Conservation (phyloP, 495 filamentous ascomycete species). For the Aspergillus egyptiacus region DNA sequence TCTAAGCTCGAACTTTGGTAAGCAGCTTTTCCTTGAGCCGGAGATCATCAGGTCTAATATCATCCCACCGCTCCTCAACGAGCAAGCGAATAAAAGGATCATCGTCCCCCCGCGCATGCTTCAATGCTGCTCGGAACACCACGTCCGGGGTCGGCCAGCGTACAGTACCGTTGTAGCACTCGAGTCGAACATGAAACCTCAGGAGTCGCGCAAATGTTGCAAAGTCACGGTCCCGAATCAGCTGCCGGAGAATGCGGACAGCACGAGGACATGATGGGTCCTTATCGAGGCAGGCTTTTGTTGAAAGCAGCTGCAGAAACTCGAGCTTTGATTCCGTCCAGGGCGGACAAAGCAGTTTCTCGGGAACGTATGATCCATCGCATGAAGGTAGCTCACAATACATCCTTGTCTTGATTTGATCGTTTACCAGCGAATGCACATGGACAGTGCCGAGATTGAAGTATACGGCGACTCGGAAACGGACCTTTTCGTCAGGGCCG, state of each 20-base stretch:
- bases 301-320: constrained; percentile 34
- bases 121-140: constrained; percentile 26
- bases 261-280: constrained; percentile 19
- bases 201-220: constrained; percentile 31
- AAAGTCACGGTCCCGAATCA: constrained; percentile 33
- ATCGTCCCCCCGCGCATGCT: constrained; percentile 20
- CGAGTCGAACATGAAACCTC: constrained; percentile 23
- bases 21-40: constrained; percentile 22
- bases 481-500: constrained; percentile 4
- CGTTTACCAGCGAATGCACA: constrained; percentile 21
- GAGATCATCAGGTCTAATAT: constrained; percentile 23
- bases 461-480: constrained; percentile 30
- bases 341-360: constrained; percentile 38
- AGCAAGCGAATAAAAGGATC: constrained; percentile 35
- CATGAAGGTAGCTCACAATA: constrained; percentile 30
- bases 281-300: constrained; percentile 34
- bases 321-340: constrained; percentile 40
- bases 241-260: constrained; percentile 21
- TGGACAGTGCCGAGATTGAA: constrained; percentile 34
- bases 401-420: constrained; percentile 24
- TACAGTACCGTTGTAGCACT: constrained; percentile 26
- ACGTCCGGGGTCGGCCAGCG: constrained; percentile 28
- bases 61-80: constrained; percentile 30
- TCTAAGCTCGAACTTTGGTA: not conserved
- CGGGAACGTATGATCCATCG: constrained; percentile 25